These are phyloP conservation scores for Pythium oligandrum DNA, from an alignment of 352 stramenopile genomes.

Conservation along the genomic window DNA sequence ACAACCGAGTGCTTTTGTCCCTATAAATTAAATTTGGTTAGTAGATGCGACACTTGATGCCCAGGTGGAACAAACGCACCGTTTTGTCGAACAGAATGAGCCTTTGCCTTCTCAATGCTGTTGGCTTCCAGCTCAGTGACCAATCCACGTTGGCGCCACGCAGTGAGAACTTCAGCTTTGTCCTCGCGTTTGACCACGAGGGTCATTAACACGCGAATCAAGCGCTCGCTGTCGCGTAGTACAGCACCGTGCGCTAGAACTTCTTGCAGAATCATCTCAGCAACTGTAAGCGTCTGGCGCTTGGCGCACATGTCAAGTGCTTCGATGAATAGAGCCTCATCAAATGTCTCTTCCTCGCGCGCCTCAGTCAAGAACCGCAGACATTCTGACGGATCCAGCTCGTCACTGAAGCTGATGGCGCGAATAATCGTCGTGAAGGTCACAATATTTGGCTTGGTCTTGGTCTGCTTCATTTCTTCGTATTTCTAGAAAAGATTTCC, in stretches of 20 bases:
- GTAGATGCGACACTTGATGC: no score
- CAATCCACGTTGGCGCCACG: constrained; percentile 31
- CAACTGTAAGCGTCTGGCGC: constrained; percentile 29
- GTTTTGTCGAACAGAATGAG: no score
- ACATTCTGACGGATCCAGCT: constrained; percentile 28
- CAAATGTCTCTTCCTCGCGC: constrained; percentile 42
- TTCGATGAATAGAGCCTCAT: constrained; percentile 58
- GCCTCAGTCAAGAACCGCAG: constrained; percentile 44
- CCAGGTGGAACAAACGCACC: no score
- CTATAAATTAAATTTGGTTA: constrained; percentile 1
- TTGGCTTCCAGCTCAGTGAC: constrained; percentile 33
- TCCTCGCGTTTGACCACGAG: constrained; percentile 27
- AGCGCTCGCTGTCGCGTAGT: constrained; percentile 38
- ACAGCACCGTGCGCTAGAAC: constrained; percentile 26
- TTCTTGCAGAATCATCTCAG: constrained; percentile 29
- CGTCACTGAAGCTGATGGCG: constrained; percentile 34
- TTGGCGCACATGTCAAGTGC: constrained; percentile 47
- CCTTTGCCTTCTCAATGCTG: constrained; percentile 3
- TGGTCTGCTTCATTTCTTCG: constrained; percentile 53
- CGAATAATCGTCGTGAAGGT: constrained; percentile 72
- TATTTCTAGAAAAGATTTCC: constrained; percentile 31
- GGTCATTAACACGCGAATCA: constrained; percentile 38
- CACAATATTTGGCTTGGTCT: constrained; percentile 65
- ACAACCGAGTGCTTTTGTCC: constrained; percentile 44
- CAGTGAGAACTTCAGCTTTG: constrained; percentile 24